Base-by-base conservation (phyloP, 352 stramenopile genomes). In the Phytophthora idaei region DNA sequence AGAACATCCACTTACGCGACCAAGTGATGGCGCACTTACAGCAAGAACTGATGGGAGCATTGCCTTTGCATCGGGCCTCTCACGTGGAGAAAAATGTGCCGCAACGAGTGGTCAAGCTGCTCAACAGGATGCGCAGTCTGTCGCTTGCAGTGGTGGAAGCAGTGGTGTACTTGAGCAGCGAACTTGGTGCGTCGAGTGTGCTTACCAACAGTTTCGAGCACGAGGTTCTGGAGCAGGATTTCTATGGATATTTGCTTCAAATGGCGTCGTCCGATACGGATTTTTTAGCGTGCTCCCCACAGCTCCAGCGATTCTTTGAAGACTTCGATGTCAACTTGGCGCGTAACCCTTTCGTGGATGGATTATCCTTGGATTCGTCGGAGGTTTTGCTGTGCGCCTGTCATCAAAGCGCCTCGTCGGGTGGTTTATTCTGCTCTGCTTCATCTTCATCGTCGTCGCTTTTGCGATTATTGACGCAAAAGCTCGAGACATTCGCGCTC, bases 341-440 rank as follows among this genome's bases (percentile, higher is more conserved):
- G 8, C 75, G 84, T 12, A 92, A 92, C 42, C 84, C 84, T 29
- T 71, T 92, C 14, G 50, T 90, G 5, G 84, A 92, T 37, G 84
- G 81, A 32, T 71, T 92, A 5, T 71, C 84, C 1, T 64, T 92
- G 10, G 81, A 90, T n/a, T 80, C 81, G 27, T 90, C 78, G 17
- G 84, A 92, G 68, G 62, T 92, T 37, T 39, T 92, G 67, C 64
- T 92, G 3, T 90, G 81, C 25, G 81, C 80, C 1, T 92, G 84
- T 45, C 78, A 90, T 36, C 69, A 74, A 44, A 64, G 67, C 14
- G 61, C 69, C 3, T 29, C 64, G 0, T 74, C 71, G 5, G 28
- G 57, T 25, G 44, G 29, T 36, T 61, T 78, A 12, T 73, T 79
- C 36, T 75, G 61, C 15, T 87, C 77, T 17, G 67, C 60, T 9